Base-by-base conservation (phyloP, 2,329 filamentous ascomycete species). In the Microdochium bolleyi region DNA sequence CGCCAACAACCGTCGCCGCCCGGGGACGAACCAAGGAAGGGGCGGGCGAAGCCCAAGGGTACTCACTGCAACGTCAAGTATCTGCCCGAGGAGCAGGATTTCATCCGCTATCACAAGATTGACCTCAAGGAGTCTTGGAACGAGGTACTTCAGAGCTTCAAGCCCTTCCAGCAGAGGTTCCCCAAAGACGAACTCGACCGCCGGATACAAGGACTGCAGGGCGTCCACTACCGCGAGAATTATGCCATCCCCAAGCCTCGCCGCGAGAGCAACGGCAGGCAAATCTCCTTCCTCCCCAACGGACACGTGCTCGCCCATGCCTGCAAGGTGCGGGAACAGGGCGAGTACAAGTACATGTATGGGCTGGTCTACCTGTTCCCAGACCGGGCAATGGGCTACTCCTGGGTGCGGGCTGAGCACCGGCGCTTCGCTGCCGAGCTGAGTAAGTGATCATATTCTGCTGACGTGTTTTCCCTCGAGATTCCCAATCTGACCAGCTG, bases 321-420 rank as follows among this genome's bases (percentile, higher is more conserved):
- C 9, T 51, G 49, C 3, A 60, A 62, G 55, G 62, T 64, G 3
- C 57, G 66, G 27, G 25, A 61, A 0, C 66, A 68, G 51, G n/a
- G 32, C 7, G 58, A 64, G 14, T 55, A 61, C 41, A 65, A 58
- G 32, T 50, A 55, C 7, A 52, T 56, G 38, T 65, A 58, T 53
- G 57, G 58, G n/a, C 63, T 70, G 14, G 49, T 64, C 7, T 61
- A 64, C 52, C 66, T 76, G n/a, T 77, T 73, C 53, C 75, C 75
- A 2, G 74, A 77, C 53, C 67, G 73, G 24, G 74, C 74, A 7
- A 63, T 77, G 37, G 62, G 67, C 34, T 78, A 77, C 58, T 51
- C 61, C 3, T 78, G 75, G 75, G 71, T 77, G 14, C 64, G 70
- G 8, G 51, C 61, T 2, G 67, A 71, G 49, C 57, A 71, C 50